Conservation (phyloP, 345 rosid genomes). For the Abelmoschus esculentus region DNA sequence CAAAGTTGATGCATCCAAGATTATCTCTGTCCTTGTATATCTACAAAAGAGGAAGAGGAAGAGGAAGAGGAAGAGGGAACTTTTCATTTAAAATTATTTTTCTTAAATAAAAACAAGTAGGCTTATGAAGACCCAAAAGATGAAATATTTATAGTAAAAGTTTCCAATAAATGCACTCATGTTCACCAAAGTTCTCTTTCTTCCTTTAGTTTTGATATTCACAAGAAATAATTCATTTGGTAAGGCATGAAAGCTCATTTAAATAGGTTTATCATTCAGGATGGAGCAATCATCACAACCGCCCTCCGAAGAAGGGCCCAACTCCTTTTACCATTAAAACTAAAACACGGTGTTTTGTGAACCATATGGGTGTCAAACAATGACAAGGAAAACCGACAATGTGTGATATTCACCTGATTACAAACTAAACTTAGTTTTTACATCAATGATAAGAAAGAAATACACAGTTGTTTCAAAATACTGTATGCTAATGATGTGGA, state of each 20-base stretch:
- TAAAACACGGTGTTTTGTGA: neutral
- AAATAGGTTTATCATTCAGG: neutral
- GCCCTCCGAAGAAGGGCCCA: neutral
- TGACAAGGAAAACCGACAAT: neutral
- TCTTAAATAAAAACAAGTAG: neutral
- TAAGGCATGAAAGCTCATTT: neutral
- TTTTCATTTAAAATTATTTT: neutral
- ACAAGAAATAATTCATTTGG: neutral
- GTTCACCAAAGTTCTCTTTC: neutral
- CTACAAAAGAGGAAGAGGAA: neutral
- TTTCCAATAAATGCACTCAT: neutral
- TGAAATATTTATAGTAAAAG: neutral
- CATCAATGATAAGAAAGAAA: neutral
- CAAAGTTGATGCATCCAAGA: neutral
- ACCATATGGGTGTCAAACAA: neutral
- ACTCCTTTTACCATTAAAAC: constrained; percentile 3
- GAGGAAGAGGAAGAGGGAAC: neutral
- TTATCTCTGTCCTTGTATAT: neutral
- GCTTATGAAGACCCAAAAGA: neutral
- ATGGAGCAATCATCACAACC: neutral
- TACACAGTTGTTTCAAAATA: neutral
- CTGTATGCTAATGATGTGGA: neutral
- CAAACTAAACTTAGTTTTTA: neutral
- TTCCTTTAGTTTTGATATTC: neutral
- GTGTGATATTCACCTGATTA: neutral